Conservation (phyloP, 2,329 filamentous ascomycete species). For the Penicillium sp. region DNA sequence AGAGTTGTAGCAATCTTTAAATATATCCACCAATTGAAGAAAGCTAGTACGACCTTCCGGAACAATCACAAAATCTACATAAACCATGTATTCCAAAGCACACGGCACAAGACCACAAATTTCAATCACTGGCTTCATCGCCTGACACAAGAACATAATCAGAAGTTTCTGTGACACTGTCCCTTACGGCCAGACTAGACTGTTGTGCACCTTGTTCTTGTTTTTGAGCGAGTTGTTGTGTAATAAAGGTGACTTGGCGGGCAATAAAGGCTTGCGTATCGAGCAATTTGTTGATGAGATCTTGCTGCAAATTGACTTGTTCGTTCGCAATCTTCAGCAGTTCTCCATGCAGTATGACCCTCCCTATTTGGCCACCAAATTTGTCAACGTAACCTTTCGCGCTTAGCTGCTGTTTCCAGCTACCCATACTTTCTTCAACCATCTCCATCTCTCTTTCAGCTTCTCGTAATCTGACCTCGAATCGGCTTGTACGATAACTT, state of each 20-base stretch:
- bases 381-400: not conserved
- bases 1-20: not conserved
- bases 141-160: constrained; percentile 1
- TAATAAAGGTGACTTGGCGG: not conserved
- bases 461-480: not conserved
- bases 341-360: not conserved
- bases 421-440: not conserved
- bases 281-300: not conserved
- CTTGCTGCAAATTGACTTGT: not conserved
- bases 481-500: not conserved
- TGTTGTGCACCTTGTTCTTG: not conserved
- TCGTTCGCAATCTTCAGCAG: not conserved
- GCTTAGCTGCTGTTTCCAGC: not conserved
- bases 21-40: not conserved
- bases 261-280: not conserved
- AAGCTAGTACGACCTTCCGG: not conserved
- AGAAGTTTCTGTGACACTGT: not conserved
- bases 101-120: not conserved
- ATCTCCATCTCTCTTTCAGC: not conserved
- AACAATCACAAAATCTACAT: not conserved
- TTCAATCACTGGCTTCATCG: not conserved
- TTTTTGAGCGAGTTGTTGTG: not conserved
- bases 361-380: not conserved
- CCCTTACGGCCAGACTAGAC: not conserved
- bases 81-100: not conserved